A percentile compares a stretch with the other conserved stretches of the same genome.
Evolutionary conservation across 805 yeast species (phyloP).

Genomic region (Osmozyma mogii): DNA sequence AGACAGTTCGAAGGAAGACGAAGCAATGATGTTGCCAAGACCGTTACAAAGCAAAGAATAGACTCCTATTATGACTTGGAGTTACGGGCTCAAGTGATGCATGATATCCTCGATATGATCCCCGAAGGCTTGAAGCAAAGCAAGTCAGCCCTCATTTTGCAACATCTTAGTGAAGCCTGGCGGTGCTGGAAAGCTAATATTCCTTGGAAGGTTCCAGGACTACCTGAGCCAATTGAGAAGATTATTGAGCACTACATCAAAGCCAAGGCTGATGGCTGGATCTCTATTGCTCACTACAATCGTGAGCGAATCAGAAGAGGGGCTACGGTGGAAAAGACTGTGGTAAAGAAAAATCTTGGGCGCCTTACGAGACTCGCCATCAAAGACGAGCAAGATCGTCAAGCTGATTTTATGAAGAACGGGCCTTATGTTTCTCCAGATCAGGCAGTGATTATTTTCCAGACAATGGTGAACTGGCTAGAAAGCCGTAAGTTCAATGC

Average conservation of each 20-base stretch:
- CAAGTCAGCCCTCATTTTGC: constrained; percentile 79
- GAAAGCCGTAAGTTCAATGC: constrained; percentile 78
- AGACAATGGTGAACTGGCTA: constrained; percentile 86
- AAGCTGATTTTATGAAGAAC: constrained; percentile 64
- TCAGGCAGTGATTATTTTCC: constrained; percentile 82
- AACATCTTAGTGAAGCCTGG: constrained; percentile 98
- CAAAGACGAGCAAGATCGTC: constrained; percentile 86
- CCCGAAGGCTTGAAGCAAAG: constrained; percentile 89
- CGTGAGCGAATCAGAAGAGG: constrained; percentile 84
- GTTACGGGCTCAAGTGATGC: constrained; percentile 87
- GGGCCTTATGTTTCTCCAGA: constrained; percentile 85
- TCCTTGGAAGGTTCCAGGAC: constrained; percentile 96
- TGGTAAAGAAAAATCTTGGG: constrained; percentile 88
- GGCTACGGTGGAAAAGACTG: constrained; percentile 90
- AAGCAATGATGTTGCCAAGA: constrained; percentile 84
- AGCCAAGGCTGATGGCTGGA: constrained; percentile 97
- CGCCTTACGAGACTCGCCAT: constrained; percentile 88
- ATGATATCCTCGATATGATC: constrained; percentile 93
- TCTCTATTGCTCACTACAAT: constrained; percentile 85
- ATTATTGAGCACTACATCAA: constrained; percentile 85
- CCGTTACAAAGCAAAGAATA: constrained; percentile 90
- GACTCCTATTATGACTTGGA: constrained; percentile 94
- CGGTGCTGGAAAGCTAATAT: constrained; percentile 98
- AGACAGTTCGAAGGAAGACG: constrained; percentile 96
- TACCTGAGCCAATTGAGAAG: constrained; percentile 83